Conservation (phyloP, 805 yeast species). For the Zygoascus tannicola region DNA sequence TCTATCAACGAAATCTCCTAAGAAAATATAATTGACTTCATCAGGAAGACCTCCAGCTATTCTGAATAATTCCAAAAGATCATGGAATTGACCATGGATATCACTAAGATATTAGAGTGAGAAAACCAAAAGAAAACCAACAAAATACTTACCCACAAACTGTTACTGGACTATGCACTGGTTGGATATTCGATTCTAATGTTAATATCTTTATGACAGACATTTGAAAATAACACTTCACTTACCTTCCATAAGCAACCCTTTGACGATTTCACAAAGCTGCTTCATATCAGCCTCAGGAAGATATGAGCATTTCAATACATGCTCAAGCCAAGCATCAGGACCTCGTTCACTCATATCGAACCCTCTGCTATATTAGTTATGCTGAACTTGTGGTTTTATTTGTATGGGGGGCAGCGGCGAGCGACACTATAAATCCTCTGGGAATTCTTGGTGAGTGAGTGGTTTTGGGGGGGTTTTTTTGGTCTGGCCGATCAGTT, state of each 20-base stretch:
- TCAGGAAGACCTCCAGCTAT: conserved; percentile 90
- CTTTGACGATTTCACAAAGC: conserved; percentile 90
- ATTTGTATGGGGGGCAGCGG: not conserved
- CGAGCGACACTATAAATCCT: no score
- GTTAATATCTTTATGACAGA: not conserved
- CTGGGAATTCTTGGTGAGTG: not conserved
- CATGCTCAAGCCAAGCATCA: conserved; percentile 92
- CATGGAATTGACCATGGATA: conserved; percentile 97
- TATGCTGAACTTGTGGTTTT: not conserved
- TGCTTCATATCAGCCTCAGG: conserved; percentile 94
- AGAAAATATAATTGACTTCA: conserved; percentile 71
- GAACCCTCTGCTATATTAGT: not conserved
- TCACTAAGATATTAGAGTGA: conserved; percentile 33
- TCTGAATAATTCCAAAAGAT: conserved; percentile 78
- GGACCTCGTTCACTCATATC: conserved; percentile 47
- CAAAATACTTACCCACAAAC: conserved; percentile 52
- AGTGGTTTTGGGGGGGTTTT: not conserved
- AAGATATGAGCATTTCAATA: conserved; percentile 78
- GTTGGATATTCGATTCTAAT: conserved; percentile 79
- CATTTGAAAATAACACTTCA: conserved; percentile 2
- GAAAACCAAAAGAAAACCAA: not conserved
- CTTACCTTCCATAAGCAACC: conserved; percentile 71
- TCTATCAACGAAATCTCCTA: conserved; percentile 92
- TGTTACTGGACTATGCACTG: conserved; percentile 86
- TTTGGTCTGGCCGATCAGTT: no score